Evolutionary conservation across 2,329 filamentous ascomycete species (phyloP).

Genomic region (Colletotrichum sp.): DNA sequence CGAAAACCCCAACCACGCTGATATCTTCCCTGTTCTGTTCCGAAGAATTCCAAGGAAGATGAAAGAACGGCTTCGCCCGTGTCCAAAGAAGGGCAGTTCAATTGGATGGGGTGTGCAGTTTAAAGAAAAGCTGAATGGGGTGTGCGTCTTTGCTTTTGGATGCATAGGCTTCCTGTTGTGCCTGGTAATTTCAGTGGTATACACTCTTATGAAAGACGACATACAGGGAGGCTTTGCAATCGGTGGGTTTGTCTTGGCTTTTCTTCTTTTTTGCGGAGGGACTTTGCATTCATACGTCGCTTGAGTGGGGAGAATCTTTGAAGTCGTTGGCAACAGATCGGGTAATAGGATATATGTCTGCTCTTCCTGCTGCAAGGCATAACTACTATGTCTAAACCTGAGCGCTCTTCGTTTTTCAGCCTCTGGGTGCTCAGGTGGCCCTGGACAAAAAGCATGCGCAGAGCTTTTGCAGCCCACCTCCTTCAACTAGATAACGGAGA

Average conservation of each 20-base stretch:
- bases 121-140: not conserved
- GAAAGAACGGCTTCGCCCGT: not conserved
- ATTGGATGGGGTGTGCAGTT: not conserved
- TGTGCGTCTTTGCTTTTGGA: not conserved
- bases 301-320: not conserved
- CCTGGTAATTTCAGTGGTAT: not conserved
- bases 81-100: not conserved
- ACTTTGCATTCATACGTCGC: not conserved
- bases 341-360: not conserved
- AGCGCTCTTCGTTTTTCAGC: too few species aligned
- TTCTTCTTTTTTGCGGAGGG: not conserved
- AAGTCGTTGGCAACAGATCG: fast-evolving
- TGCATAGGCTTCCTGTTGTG: not conserved
- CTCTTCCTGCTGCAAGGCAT: not conserved
- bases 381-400: too few species aligned
- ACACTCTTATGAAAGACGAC: not conserved
- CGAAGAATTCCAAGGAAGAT: not conserved
- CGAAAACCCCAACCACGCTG: not conserved
- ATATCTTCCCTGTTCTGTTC: not conserved
- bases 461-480: too few species aligned
- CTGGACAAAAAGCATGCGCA: too few species aligned
- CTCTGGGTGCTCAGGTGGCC: too few species aligned
- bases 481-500: too few species aligned
- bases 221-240: not conserved
- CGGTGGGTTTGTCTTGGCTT: not conserved